Evolutionary conservation across 148 eudicot species (phyloP).

Genomic region (Rhododendron kiyosumense): DNA sequence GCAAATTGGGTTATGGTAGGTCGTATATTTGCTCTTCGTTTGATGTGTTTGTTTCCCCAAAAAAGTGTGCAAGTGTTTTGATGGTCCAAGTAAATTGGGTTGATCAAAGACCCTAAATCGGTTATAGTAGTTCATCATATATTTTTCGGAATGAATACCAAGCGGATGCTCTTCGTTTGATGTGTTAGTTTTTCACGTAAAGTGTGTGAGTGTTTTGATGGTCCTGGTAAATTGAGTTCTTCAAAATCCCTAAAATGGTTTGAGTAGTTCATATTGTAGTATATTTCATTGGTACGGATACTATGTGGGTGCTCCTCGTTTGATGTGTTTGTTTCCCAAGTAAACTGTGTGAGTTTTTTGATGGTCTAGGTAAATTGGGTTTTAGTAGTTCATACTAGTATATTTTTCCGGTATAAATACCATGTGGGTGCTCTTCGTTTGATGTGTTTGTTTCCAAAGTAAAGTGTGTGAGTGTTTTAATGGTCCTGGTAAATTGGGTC

Average conservation of each 20-base stretch:
- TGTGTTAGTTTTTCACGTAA: background rate
- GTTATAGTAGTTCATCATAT: background rate
- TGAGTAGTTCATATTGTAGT: background rate
- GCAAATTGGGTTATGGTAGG: background rate
- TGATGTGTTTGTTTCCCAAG: constrained; percentile 1
- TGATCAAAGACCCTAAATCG: background rate
- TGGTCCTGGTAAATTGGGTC: background rate
- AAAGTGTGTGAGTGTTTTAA: background rate
- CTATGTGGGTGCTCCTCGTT: background rate
- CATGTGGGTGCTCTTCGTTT: background rate
- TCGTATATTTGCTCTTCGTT: background rate
- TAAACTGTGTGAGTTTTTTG: background rate
- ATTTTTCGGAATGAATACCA: background rate
- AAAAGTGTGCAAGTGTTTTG: background rate
- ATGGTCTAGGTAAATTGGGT: background rate
- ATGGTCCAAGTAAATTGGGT: background rate
- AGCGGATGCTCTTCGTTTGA: background rate
- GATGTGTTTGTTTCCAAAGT: background rate
- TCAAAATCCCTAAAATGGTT: background rate
- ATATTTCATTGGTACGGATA: background rate
- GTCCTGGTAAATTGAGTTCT: background rate
- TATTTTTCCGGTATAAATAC: background rate
- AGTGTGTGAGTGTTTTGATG: background rate
- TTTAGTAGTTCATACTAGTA: background rate
- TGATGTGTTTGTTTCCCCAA: background rate